These are phyloP conservation scores for Xylariaceae sp. DNA, from an alignment of 2,329 filamentous ascomycete species.

Conservation along the genomic window DNA sequence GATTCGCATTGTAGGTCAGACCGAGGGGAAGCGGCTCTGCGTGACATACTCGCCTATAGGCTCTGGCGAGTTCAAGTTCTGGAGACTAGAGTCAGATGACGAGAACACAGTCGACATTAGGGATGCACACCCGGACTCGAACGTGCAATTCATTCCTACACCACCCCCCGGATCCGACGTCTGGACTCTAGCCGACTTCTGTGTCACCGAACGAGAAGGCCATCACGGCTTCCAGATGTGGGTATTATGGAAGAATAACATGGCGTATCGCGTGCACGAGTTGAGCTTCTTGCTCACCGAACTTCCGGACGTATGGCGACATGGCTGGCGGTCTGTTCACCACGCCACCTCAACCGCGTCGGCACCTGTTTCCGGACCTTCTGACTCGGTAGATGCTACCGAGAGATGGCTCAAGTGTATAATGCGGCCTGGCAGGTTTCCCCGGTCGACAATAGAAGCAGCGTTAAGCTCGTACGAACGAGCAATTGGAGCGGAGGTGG, in stretches of 20 bases:
- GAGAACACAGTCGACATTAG: conserved; percentile 59
- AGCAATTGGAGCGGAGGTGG: conserved; percentile 44
- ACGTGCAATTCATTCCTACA: conserved; percentile 57
- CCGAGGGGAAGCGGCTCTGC: conserved; percentile 50
- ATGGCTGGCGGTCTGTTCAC: conserved; percentile 65
- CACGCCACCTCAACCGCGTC: conserved; percentile 52
- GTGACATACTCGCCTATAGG: conserved; percentile 86
- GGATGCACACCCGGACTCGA: conserved; percentile 64
- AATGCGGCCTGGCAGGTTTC: conserved; percentile 77
- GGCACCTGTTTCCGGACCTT: conserved; percentile 53
- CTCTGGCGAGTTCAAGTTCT: conserved; percentile 90
- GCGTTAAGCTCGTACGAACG: conserved; percentile 77
- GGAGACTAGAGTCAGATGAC: conserved; percentile 63
- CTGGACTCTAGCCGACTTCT: conserved; percentile 77
- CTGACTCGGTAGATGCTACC: conserved; percentile 63
- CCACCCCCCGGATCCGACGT: conserved; percentile 66
- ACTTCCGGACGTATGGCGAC: conserved; percentile 55
- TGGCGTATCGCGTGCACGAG: conserved; percentile 67
- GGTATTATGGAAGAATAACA: conserved; percentile 82
- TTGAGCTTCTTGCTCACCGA: conserved; percentile 67
- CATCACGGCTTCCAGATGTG: conserved; percentile 53
- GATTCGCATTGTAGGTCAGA: conserved; percentile 62
- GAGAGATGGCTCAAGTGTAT: conserved; percentile 86
- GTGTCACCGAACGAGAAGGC: conserved; percentile 53
- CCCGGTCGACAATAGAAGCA: conserved; percentile 72